These are phyloP conservation scores for Fusarium nurragi DNA, from an alignment of 2,329 filamentous ascomycete species.

Conservation along the genomic window DNA sequence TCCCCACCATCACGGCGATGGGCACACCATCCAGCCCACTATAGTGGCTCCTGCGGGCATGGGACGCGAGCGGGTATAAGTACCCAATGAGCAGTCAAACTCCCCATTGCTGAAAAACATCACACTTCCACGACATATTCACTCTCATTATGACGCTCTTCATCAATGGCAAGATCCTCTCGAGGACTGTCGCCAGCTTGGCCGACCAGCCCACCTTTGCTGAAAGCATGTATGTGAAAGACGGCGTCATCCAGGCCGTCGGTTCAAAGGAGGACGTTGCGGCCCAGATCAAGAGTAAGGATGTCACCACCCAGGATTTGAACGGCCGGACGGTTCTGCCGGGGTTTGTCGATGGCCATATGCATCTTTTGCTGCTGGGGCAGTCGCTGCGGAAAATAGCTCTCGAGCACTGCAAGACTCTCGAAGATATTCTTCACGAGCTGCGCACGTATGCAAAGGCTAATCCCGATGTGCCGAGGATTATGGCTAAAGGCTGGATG, in stretches of 20 bases:
- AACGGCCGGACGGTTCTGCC: slow-evolving; percentile 56
- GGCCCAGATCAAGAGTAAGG: slow-evolving; percentile 29
- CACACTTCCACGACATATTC: background rate
- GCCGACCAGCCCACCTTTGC: slow-evolving; percentile 44
- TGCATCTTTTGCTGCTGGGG: slow-evolving; percentile 64
- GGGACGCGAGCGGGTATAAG: slow-evolving; percentile 21
- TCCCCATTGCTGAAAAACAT: background rate
- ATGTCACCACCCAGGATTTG: slow-evolving; percentile 42
- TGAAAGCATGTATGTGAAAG: slow-evolving; percentile 48
- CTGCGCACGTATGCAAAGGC: slow-evolving; percentile 58
- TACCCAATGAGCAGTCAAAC: background rate
- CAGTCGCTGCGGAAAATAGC: slow-evolving; percentile 62
- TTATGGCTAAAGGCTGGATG: slow-evolving; percentile 66
- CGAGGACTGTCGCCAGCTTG: slow-evolving; percentile 38
- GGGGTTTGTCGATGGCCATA: slow-evolving; percentile 67
- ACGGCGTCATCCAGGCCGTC: slow-evolving; percentile 49
- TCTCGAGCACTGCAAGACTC: slow-evolving; percentile 58
- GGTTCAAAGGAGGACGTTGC: slow-evolving; percentile 44
- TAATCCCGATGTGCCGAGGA: slow-evolving; percentile 58
- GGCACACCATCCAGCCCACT: slow-evolving; percentile 34
- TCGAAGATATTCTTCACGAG: slow-evolving; percentile 59
- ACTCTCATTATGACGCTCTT: slow-evolving; percentile 38
- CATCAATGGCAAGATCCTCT: slow-evolving; percentile 45
- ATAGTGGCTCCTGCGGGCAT: slow-evolving; percentile 17
- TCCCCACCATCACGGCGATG: slow-evolving; percentile 25